phyloP scores from a whole-genome alignment of 1,139 yeast species.

The Entelexis sorbosivorans region DNA sequence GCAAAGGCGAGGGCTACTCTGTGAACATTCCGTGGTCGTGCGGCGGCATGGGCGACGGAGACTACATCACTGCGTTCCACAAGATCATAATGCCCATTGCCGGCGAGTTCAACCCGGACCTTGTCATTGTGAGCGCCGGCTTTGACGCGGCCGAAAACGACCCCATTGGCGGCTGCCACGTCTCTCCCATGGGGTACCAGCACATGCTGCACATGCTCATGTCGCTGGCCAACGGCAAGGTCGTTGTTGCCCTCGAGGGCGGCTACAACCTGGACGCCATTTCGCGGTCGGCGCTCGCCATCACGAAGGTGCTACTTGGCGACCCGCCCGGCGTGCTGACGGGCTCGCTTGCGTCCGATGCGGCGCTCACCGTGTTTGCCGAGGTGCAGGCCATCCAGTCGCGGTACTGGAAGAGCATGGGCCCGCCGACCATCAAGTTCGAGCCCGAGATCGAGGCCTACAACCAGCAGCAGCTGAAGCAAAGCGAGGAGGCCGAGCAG shows the following conservation, averaged over 20 bases:
- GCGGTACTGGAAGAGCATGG: conserved; percentile 76
- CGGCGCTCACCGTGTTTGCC: conserved; percentile 71
- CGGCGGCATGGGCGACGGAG: conserved; percentile 94
- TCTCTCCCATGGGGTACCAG: conserved; percentile 91
- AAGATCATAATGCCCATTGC: conserved; percentile 84
- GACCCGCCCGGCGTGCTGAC: conserved; percentile 77
- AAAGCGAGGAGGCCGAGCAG: conserved; percentile 17
- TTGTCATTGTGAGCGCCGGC: conserved; percentile 87
- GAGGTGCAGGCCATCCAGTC: conserved; percentile 75
- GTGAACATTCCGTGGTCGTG: conserved; percentile 90
- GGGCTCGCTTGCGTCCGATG: conserved; percentile 53
- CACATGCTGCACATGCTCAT: conserved; percentile 91
- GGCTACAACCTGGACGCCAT: conserved; percentile 91
- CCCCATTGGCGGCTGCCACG: conserved; percentile 94
- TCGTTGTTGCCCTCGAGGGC: conserved; percentile 88
- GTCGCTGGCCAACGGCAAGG: conserved; percentile 73
- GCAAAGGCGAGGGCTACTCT: conserved; percentile 72
- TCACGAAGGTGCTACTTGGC: conserved; percentile 81
- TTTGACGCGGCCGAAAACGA: conserved; percentile 99
- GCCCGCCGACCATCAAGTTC: conserved; percentile 25
- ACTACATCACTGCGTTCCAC: conserved; percentile 84
- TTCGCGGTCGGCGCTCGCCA: conserved; percentile 82
- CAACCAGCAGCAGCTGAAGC: conserved; percentile 17
- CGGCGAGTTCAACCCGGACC: conserved; percentile 81
- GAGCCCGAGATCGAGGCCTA: conserved; percentile 20